Conservation (phyloP, 805 yeast species). For the Metschnikowia lochheadii region DNA sequence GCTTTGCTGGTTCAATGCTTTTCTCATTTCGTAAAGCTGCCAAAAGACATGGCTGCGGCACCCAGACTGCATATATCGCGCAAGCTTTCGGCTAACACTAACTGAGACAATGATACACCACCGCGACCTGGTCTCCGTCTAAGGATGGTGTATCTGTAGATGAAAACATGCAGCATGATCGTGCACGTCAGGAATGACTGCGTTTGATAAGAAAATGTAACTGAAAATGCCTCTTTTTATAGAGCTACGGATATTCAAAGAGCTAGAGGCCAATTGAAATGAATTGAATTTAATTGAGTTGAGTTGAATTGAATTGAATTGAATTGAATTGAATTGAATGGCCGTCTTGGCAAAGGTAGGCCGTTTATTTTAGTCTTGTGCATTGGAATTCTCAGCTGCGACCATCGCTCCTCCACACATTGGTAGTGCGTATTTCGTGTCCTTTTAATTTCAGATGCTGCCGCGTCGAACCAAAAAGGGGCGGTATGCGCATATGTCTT, state of each 20-base stretch:
- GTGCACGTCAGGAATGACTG: background rate
- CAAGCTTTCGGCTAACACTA: background rate
- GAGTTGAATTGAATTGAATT: too few relatives aligned
- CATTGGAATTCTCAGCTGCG: background rate
- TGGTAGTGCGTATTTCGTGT: background rate
- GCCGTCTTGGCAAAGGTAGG: background rate
- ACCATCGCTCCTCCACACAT: background rate
- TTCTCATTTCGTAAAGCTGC: background rate
- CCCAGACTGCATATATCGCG: background rate
- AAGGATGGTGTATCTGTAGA: background rate
- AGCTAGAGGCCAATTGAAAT: too few relatives aligned
- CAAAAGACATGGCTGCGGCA: background rate
- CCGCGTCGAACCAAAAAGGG: constrained; percentile 1
- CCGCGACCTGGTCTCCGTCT: background rate
- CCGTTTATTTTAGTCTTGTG: background rate
- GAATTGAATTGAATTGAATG: background rate
- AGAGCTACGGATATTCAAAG: too few relatives aligned
- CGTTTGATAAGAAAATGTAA: background rate
- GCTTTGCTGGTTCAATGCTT: background rate
- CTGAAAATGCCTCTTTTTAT: background rate
- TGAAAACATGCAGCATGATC: background rate
- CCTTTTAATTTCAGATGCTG: background rate
- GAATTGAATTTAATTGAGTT: too few relatives aligned
- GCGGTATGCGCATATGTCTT: background rate
- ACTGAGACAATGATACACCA: background rate